Evolutionary conservation across 1,284 basidiomycete genomes (phyloP).

Genomic region (Microbotryum silenes-acaulis): DNA sequence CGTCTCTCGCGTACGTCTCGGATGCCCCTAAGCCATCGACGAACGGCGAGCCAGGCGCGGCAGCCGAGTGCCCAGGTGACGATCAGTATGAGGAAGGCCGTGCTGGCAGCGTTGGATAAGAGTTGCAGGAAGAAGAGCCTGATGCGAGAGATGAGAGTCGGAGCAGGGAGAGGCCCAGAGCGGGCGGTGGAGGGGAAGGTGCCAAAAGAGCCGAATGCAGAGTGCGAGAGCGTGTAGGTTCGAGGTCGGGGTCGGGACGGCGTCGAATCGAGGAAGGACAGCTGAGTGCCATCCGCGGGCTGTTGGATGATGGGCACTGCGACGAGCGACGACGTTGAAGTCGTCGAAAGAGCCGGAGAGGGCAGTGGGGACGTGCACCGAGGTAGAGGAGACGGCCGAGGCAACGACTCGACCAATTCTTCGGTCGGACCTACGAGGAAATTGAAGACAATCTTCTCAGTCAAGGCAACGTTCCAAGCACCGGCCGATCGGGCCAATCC

Average conservation of each 20-base stretch:
- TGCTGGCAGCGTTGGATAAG: constrained; percentile 47
- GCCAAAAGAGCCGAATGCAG: constrained; percentile 32
- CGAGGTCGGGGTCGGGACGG: constrained; percentile 31
- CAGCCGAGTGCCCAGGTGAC: constrained; percentile 41
- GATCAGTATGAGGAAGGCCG: constrained; percentile 47
- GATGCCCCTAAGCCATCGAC: constrained; percentile 18
- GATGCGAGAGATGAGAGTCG: constrained; percentile 35
- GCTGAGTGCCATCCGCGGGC: constrained; percentile 2
- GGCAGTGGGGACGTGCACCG: constrained; percentile 12
- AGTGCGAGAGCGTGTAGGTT: constrained; percentile 31
- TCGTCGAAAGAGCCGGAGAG: constrained; percentile 25
- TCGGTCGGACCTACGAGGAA: constrained; percentile 19
- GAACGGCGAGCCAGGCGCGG: background rate
- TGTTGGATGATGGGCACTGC: constrained; percentile 2
- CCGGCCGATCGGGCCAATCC: background rate
- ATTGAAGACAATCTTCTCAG: background rate
- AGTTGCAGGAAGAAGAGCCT: constrained; percentile 46
- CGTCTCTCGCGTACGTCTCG: constrained; percentile 35
- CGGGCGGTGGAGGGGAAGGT: constrained; percentile 36
- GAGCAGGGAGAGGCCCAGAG: constrained; percentile 33
- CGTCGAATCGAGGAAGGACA: constrained; percentile 24
- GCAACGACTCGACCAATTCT: constrained; percentile 24
- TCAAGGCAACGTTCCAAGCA: background rate
- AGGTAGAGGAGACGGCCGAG: constrained; percentile 26
- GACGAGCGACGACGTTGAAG: constrained; percentile 8